Evolutionary conservation across 2,329 filamentous ascomycete species (phyloP).

Genomic region (Chrysosporium keratinophilum): DNA sequence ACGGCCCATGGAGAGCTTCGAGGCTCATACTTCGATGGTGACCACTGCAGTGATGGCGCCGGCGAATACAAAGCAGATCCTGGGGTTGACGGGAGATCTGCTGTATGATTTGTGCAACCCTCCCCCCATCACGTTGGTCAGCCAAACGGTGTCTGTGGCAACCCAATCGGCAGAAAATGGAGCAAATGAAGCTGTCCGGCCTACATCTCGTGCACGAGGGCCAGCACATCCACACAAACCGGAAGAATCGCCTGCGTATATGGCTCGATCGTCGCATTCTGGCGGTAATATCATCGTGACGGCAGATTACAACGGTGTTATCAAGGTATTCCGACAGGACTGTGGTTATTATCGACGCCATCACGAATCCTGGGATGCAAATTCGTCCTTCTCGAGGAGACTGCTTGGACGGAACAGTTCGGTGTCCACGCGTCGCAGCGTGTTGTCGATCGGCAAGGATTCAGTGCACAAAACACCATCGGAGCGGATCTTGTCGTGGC

Average conservation of each 20-base stretch:
- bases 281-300: slow-evolving; percentile 88
- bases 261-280: slow-evolving; percentile 62
- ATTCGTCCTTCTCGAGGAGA: slow-evolving; percentile 63
- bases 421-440: slow-evolving; percentile 45
- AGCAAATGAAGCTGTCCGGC: slow-evolving; percentile 17
- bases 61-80: slow-evolving; percentile 60
- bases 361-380: slow-evolving; percentile 66
- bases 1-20: slow-evolving; percentile 75
- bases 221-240: slow-evolving; percentile 36
- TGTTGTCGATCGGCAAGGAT: slow-evolving; percentile 37
- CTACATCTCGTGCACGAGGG: slow-evolving; percentile 22
- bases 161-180: slow-evolving; percentile 39
- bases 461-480: slow-evolving; percentile 42
- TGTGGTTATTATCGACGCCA: slow-evolving; percentile 73
- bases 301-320: slow-evolving; percentile 73
- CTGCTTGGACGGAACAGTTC: slow-evolving; percentile 49
- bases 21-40: slow-evolving; percentile 78
- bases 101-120: slow-evolving; percentile 97
- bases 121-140: slow-evolving; percentile 72
- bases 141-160: slow-evolving; percentile 54
- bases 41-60: slow-evolving; percentile 85
- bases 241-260: slow-evolving; percentile 64
- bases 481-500: slow-evolving; percentile 82
- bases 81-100: slow-evolving; percentile 75
- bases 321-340: slow-evolving; percentile 93